Base-by-base conservation (phyloP, 129 eudicot species). In the Oenanthe sinensis region DNA sequence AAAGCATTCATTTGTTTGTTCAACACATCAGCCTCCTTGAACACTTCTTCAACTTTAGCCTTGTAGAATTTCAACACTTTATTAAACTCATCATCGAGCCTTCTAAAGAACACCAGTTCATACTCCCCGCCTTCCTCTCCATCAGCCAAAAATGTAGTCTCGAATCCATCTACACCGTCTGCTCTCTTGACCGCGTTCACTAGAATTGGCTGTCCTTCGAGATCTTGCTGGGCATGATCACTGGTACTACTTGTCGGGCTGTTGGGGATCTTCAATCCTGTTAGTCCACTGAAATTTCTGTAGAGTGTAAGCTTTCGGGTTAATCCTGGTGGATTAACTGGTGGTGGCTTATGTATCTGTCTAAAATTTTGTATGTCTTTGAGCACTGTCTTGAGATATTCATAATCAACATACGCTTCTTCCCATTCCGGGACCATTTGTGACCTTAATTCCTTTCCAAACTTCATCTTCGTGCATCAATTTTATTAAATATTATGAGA, bases 51-150 rank as follows among this genome's bases (percentile, higher is more conserved):
- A 13, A 87, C 96, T 76, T 87, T 86, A 4, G 5, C 3, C 74
- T 71, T 88, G n/a, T 90, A 88, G 54, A 90, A 90, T 24, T 54
- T 63, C 2, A 79, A 47, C 58, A 88, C 92, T 71, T 88, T 90
- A 74, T 90, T 90, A 24, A 90, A 86, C 86, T 90, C 96, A 2
- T 81, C 89, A 73, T 90, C 92, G 16, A 88, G 84, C 49, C 78
- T 65, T 50, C 71, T 77, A 48, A 90, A 90, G 71, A 80, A 88
- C 24, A 69, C 70, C 0, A 86, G 54, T 77, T 90, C 96, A 24
- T 86, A 45, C 76, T 90, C 89, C 10, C 90, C 88, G 2, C 90
- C 91, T 4, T 84, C 90, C 37, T 87, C 91, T 8, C 84, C 8
- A 87, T 78, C 86, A 76, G 65, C 82, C n/a, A 90, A 83, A 79